Conservation (phyloP, 1,139 yeast genomes). For the Kodamaea fungicola region DNA sequence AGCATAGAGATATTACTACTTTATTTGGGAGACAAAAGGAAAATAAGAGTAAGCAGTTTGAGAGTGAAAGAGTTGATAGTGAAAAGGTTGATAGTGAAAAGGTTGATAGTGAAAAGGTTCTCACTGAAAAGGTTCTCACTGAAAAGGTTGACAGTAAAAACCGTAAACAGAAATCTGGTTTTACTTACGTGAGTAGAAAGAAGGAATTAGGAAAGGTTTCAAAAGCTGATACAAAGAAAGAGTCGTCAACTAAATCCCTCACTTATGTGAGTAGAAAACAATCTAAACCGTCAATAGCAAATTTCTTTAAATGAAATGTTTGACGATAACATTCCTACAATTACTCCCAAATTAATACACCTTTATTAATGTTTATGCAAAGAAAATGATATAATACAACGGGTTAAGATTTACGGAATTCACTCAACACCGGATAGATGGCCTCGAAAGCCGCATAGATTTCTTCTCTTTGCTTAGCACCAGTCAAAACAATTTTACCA, state of each 20-base stretch:
- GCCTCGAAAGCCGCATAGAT: constrained; percentile 98
- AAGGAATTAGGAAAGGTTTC: too few relatives aligned
- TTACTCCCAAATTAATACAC: neutral
- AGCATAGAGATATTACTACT: constrained; percentile 50
- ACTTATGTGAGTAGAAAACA: neutral
- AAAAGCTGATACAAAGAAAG: too few relatives aligned
- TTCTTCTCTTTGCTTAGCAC: constrained; percentile 99
- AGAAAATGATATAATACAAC: neutral
- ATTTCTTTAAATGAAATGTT: neutral
- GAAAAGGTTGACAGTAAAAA: too few relatives aligned
- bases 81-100: too few relatives aligned
- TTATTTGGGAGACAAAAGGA: too few relatives aligned
- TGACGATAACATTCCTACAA: neutral
- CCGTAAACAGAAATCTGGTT: too few relatives aligned
- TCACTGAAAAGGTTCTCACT: too few relatives aligned
- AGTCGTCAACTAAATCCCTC: neutral
- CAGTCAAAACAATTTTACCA: constrained; percentile 96
- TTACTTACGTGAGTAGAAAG: too few relatives aligned
- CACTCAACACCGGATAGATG: constrained; percentile 96
- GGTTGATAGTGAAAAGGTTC: too few relatives aligned
- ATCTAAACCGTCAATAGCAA: neutral
- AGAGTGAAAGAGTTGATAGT: too few relatives aligned
- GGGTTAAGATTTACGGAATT: constrained; percentile 77
- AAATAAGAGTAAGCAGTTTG: too few relatives aligned
- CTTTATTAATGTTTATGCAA: neutral